These are phyloP conservation scores for Colletotrichum tabaci DNA, from an alignment of 2,329 filamentous ascomycete genomes.

Conservation along the genomic window DNA sequence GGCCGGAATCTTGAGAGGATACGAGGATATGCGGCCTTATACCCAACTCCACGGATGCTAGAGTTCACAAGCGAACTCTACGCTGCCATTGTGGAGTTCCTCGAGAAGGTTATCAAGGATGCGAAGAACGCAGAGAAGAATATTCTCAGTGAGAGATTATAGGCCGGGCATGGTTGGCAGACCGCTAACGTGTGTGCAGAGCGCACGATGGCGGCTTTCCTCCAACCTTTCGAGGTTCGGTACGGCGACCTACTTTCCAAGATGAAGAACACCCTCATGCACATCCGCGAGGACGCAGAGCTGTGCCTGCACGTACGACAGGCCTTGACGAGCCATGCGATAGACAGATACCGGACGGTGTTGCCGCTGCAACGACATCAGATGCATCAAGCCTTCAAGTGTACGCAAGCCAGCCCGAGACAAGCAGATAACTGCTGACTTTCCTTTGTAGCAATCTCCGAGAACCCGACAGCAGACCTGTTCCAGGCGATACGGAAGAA, in stretches of 20 bases:
- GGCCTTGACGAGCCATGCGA: slow-evolving; percentile 38
- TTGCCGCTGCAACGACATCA: slow-evolving; percentile 39
- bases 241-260: slow-evolving; percentile 43
- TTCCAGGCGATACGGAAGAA: slow-evolving; percentile 44
- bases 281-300: slow-evolving; percentile 43
- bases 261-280: slow-evolving; percentile 38
- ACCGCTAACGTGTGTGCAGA: not conserved
- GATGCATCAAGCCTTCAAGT: slow-evolving; percentile 29
- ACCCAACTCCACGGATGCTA: slow-evolving; percentile 47
- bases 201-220: slow-evolving; percentile 23
- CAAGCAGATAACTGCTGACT: not conserved
- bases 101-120: slow-evolving; percentile 45
- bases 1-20: slow-evolving; percentile 46
- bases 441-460: slow-evolving; percentile 17
- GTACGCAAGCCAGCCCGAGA: not conserved
- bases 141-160: not conserved
- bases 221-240: slow-evolving; percentile 41
- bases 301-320: slow-evolving; percentile 41
- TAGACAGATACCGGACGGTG: slow-evolving; percentile 39
- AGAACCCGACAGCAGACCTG: slow-evolving; percentile 29
- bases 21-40: slow-evolving; percentile 44
- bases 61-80: slow-evolving; percentile 48
- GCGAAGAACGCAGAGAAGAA: slow-evolving; percentile 44
- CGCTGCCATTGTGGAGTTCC: slow-evolving; percentile 47
- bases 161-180: too few species aligned